phyloP scores from a whole-genome alignment of 495 filamentous ascomycete species.

The Rusavskia elegans region DNA sequence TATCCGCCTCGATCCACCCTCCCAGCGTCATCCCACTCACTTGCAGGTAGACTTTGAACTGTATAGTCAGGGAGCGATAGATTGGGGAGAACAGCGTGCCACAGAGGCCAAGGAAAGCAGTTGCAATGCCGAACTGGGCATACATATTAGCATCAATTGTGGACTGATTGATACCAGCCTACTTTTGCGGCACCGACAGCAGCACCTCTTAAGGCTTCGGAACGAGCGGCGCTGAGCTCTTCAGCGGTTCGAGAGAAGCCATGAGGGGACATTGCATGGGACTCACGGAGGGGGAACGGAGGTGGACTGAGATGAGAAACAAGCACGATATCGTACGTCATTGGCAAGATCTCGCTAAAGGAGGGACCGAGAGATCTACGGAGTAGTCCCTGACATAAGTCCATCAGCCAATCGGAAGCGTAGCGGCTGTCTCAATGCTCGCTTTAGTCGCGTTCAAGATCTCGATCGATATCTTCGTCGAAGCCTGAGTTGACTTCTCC shows the following conservation, averaged over 20 bases:
- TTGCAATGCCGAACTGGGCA: constrained; percentile 41
- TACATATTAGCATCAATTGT: neutral
- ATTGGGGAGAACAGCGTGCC: constrained; percentile 50
- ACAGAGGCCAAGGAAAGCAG: constrained; percentile 36
- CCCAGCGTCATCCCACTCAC: constrained; percentile 80
- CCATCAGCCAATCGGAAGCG: no score
- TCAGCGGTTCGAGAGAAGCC: neutral
- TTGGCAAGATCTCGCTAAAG: no score
- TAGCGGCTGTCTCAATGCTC: no score
- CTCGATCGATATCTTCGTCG: no score
- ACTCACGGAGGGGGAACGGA: no score
- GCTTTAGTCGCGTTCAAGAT: no score
- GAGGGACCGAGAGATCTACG: no score
- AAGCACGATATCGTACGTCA: no score
- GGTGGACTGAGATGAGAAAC: no score
- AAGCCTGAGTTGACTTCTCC: no score
- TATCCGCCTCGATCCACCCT: constrained; percentile 71
- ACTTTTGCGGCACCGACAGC: constrained; percentile 42
- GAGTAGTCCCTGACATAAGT: no score
- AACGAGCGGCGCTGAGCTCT: constrained; percentile 43
- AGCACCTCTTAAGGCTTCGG: constrained; percentile 46
- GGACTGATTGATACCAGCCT: neutral
- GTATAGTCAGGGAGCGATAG: constrained; percentile 68
- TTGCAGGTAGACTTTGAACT: constrained; percentile 81
- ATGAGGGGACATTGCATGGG: constrained; percentile 4